phyloP scores from a whole-genome alignment of 345 rosid species.

The Pistacia vera region DNA sequence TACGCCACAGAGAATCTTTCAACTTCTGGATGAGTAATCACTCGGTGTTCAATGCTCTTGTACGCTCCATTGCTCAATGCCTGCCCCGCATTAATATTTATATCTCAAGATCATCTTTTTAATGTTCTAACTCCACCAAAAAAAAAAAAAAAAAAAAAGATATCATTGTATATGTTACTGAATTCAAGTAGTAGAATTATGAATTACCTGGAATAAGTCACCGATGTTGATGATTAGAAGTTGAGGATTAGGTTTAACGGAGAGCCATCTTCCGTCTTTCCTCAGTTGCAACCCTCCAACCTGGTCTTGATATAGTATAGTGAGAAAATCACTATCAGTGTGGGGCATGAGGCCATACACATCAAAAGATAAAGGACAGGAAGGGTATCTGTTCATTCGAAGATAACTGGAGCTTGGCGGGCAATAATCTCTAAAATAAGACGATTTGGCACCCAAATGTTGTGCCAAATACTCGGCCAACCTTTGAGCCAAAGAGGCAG shows the following conservation, averaged over 20 bases:
- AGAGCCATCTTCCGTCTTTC: constrained; percentile 63
- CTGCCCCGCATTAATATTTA: constrained; percentile 11
- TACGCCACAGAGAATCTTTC: constrained; percentile 71
- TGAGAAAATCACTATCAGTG: constrained; percentile 69
- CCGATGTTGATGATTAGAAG: constrained; percentile 70
- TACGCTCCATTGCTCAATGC: constrained; percentile 74
- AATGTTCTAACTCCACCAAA: too few species aligned
- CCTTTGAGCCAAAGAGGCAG: constrained; percentile 40
- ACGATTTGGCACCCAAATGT: constrained; percentile 39
- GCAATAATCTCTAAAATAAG: constrained; percentile 50
- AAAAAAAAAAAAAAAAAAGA: too few species aligned
- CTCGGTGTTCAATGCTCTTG: constrained; percentile 71
- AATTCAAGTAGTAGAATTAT: too few species aligned
- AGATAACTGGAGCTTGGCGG: constrained; percentile 40
- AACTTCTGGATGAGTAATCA: constrained; percentile 39
- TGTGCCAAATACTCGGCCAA: constrained; percentile 50
- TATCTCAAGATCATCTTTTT: too few species aligned
- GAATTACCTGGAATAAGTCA: constrained; percentile 71
- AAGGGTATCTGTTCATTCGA: constrained; percentile 77
- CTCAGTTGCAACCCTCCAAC: constrained; percentile 67
- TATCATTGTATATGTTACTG: too few species aligned
- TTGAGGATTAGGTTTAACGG: constrained; percentile 57
- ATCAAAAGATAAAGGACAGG: constrained; percentile 49
- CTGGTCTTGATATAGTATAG: constrained; percentile 60
- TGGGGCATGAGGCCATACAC: constrained; percentile 76